These are phyloP conservation scores for Leccinum longicurvipes DNA, from an alignment of 768 basidiomycete genomes.

Conservation along the genomic window DNA sequence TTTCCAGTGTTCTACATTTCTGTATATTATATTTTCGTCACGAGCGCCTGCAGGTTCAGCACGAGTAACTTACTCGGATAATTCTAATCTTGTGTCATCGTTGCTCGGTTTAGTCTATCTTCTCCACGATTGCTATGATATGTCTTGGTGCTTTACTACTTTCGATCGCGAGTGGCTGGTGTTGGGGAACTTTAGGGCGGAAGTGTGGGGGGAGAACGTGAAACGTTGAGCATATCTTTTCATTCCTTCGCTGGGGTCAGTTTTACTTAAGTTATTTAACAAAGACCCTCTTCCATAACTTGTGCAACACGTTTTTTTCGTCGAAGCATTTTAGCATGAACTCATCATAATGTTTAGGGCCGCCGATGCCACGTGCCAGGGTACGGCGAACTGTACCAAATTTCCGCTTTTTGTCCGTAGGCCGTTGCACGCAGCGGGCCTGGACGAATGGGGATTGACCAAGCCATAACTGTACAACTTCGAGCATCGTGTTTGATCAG, in stretches of 20 bases:
- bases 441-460: conserved; percentile 3
- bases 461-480: background rate
- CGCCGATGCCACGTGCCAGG: background rate
- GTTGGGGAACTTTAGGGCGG: background rate
- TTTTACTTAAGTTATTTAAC: background rate
- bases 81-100: conserved; percentile 24
- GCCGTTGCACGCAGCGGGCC: background rate
- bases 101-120: conserved; percentile 13
- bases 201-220: background rate
- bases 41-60: conserved; percentile 26
- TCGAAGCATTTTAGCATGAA: background rate
- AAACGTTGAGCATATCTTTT: background rate
- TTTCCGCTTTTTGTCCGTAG: background rate
- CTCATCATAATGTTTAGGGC: background rate
- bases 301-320: conserved; percentile 3
- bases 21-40: conserved; percentile 26
- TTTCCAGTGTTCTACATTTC: conserved; percentile 10
- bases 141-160: conserved; percentile 3
- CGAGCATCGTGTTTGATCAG: background rate
- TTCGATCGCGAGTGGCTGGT: background rate
- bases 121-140: conserved; percentile 13
- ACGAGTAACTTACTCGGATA: conserved; percentile 34
- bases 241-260: background rate
- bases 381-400: background rate
- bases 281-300: background rate